These are phyloP conservation scores for Amaranthus cruentus DNA, from an alignment of 148 eudicot species.

Conservation along the genomic window DNA sequence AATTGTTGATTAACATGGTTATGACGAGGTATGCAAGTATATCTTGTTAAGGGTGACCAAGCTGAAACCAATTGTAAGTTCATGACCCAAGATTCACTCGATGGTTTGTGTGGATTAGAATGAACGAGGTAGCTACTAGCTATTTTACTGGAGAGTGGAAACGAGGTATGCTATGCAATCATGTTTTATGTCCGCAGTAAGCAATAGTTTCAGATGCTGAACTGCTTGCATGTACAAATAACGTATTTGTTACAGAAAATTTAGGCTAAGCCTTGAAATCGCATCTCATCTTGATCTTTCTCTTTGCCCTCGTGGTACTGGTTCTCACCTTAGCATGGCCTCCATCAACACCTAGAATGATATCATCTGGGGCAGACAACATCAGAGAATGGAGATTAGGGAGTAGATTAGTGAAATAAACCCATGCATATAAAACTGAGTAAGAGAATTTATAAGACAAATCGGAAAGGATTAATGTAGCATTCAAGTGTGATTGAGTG, in stretches of 20 bases:
- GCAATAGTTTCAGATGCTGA: not conserved
- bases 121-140: not conserved
- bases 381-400: too few species aligned
- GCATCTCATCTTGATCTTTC: conserved; percentile 46
- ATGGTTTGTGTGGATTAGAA: not conserved
- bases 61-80: not conserved
- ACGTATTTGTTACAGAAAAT: not conserved
- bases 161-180: not conserved
- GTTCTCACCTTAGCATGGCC: conserved; percentile 21
- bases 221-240: conserved; percentile 14
- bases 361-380: too few species aligned
- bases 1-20: not conserved
- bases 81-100: not conserved
- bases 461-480: too few species aligned
- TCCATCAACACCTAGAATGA: too few species aligned
- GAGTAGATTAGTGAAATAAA: too few species aligned
- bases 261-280: not conserved
- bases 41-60: not conserved
- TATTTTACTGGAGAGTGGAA: not conserved
- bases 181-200: not conserved
- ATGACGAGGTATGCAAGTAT: not conserved
- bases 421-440: too few species aligned
- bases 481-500: too few species aligned
- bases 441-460: too few species aligned
- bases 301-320: conserved; percentile 54